Evolutionary conservation across 345 rosid species (phyloP).

Genomic region (Hibiscus syriacus): DNA sequence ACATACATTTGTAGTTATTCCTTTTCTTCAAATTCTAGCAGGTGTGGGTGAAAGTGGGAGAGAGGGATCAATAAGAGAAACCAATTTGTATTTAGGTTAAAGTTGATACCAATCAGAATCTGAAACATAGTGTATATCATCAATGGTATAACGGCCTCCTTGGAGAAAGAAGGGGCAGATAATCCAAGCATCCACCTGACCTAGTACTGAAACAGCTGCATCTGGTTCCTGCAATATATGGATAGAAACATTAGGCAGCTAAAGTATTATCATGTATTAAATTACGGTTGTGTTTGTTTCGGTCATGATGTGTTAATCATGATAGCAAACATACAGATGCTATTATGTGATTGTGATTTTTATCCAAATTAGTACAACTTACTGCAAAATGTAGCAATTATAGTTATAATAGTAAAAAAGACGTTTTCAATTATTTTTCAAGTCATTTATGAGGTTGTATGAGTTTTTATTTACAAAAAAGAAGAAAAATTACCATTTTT

Average conservation of each 20-base stretch:
- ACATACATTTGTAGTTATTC: background rate
- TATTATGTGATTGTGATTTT: background rate
- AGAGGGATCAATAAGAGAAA: background rate
- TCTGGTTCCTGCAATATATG: conserved; percentile 64
- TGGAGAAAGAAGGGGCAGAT: conserved; percentile 96
- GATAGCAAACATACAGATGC: background rate
- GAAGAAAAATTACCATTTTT: background rate
- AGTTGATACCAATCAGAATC: conserved; percentile 63
- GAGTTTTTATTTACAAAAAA: background rate
- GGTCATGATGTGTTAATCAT: background rate
- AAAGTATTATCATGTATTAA: background rate
- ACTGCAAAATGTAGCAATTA: background rate
- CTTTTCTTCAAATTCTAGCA: background rate
- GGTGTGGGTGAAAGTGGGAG: background rate
- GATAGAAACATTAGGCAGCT: conserved; percentile 6
- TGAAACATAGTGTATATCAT: conserved; percentile 87
- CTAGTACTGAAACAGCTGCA: conserved; percentile 80
- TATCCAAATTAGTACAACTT: background rate
- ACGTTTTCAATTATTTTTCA: background rate
- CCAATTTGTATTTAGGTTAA: background rate
- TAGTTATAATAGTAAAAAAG: background rate
- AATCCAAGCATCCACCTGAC: conserved; percentile 93
- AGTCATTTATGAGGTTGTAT: background rate
- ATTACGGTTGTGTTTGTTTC: background rate
- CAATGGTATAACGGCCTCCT: conserved; percentile 92